Evolutionary conservation across 2,329 filamentous ascomycete genomes (phyloP), one percentile per base, ranked within the genome.

Genomic region (Claviceps cyperi): DNA sequence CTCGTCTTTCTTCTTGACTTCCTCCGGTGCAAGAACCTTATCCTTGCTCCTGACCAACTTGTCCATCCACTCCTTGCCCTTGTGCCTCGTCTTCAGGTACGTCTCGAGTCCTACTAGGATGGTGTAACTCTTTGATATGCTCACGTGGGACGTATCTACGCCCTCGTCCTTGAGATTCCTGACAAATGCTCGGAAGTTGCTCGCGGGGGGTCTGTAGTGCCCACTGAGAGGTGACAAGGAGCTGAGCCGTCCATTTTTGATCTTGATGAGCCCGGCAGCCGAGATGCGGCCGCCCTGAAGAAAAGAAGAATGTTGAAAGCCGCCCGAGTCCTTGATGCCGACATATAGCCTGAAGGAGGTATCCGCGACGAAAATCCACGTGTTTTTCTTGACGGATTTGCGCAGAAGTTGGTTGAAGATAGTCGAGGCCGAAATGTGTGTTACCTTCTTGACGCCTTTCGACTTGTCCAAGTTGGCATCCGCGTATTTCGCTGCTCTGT

Each of bases 321-420:
- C 81, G 11, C 90, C 90, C 4, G 81, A 84, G 63, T 86, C 80
- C 61, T 96, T 95, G 69, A 95, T 92, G 46, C 89, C 89, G 36
- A 95, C 80, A 63, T 94, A 95, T 0, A 95, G 72, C 1, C 86
- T 80, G 63, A 90, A 92, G 1, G 78, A 83, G 1, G 86, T 91
- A 65, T 95, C 89, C 22, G 85, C 84, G 7, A 90, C 89, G 59
- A 94, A 96, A 55, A 95, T 94, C 90, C 90, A 95, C 4, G 86
- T 92, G 60, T 91, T 90, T 54, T 88, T 88, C 64, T 82, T 85
- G 39, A 89, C 84, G 0, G 84, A 82, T 55, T 86, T 84, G 53
- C 86, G 79, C 15, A 92, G 73, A 5, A 94, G 72, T 55, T 85
- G 84, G 64, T 92, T 87, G 62, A 91, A 77, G 3, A 94, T 74